Percentiles rank a stretch among this genome's conserved stretches.
Conservation (phyloP, 352 stramenopile species). For the Globisporangium recalcitrans region DNA sequence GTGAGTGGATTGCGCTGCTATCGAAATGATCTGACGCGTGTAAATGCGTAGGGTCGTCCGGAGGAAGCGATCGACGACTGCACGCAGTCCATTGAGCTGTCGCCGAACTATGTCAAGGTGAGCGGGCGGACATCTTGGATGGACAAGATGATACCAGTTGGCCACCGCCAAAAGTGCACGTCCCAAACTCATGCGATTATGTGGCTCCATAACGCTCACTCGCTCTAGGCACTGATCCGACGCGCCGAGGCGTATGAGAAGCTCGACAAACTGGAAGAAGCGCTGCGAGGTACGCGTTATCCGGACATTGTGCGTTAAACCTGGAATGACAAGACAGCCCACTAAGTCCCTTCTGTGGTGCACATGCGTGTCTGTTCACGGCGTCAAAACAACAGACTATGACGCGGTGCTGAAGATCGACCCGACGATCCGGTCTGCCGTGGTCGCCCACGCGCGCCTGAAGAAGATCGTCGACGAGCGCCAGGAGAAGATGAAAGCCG, state of each 20-base stretch:
- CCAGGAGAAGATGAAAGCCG: conserved; percentile 98
- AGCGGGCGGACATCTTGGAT: not conserved
- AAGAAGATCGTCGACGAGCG: conserved; percentile 90
- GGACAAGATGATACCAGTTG: no score
- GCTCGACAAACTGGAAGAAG: conserved; percentile 92
- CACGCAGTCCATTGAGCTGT: conserved; percentile 90
- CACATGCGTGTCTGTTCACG: no score
- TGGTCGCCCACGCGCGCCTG: conserved; percentile 65
- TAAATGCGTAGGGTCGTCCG: conserved; percentile 29
- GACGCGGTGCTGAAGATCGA: conserved; percentile 93
- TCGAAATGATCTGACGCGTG: not conserved
- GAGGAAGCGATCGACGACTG: conserved; percentile 94
- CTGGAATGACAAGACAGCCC: no score
- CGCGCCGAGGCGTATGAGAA: conserved; percentile 90
- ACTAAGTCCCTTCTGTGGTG: no score
- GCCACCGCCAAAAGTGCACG: no score
- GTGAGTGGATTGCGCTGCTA: not conserved
- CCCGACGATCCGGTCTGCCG: conserved; percentile 53
- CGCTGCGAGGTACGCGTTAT: conserved; percentile 63
- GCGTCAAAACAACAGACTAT: conserved; percentile 52
- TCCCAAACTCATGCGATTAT: no score
- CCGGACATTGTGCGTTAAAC: not conserved
- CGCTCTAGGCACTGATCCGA: conserved; percentile 78
- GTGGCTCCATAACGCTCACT: not conserved
- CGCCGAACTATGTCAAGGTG: conserved; percentile 96